Evolutionary conservation across 2,329 filamentous ascomycete species (phyloP).

Genomic region (Pseudogymnoascus sp.): DNA sequence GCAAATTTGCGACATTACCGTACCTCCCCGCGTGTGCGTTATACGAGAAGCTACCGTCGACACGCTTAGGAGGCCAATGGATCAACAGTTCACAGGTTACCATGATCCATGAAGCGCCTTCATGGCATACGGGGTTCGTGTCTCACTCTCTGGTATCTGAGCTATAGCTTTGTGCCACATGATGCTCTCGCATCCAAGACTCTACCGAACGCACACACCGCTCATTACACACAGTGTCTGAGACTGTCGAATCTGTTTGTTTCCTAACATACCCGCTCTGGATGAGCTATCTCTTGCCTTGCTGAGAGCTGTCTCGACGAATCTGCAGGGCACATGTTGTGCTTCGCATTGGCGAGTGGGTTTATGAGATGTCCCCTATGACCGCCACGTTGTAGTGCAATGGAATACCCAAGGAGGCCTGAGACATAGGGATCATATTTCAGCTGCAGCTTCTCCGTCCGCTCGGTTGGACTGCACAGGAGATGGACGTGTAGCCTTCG

Average conservation of each 20-base stretch:
- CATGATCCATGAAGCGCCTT: no score
- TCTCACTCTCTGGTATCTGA: background rate
- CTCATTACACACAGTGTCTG: background rate
- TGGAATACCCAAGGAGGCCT: background rate
- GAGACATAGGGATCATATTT: background rate
- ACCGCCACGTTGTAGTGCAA: background rate
- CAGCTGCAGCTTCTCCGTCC: background rate
- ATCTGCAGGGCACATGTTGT: background rate
- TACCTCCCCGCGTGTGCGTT: background rate
- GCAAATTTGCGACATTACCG: background rate
- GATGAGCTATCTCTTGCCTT: background rate
- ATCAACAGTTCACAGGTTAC: background rate
- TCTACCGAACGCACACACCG: background rate
- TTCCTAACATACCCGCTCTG: background rate
- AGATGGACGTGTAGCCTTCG: background rate
- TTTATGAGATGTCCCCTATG: background rate
- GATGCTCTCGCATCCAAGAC: background rate
- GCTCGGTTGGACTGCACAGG: background rate
- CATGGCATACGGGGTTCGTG: background rate
- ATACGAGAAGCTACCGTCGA: background rate
- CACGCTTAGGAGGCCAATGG: background rate
- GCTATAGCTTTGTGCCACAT: background rate
- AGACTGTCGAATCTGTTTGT: background rate
- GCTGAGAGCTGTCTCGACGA: background rate
- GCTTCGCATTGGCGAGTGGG: background rate